Conservation (phyloP, 208 protist species). For the Porcisia hertigi region DNA sequence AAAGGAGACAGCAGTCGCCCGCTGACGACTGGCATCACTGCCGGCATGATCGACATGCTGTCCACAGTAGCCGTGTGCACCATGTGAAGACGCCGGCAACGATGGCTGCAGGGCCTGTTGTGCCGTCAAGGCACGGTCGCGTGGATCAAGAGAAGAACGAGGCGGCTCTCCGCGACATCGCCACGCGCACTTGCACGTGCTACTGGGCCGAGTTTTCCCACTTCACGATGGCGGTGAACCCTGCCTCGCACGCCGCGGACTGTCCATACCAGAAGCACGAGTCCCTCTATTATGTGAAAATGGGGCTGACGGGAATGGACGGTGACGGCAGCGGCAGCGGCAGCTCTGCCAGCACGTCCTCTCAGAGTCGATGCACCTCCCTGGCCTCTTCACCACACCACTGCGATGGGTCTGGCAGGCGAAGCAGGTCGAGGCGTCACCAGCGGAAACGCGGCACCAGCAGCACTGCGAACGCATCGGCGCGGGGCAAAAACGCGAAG, state of each 20-base stretch:
- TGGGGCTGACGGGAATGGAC: background rate
- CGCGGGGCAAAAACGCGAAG: background rate
- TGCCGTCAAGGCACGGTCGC: background rate
- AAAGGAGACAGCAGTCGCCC: background rate
- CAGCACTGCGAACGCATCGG: background rate
- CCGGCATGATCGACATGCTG: background rate
- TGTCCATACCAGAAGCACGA: conserved; percentile 58
- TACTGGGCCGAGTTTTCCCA: conserved; percentile 51
- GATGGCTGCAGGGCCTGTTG: conserved; percentile 1
- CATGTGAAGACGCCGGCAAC: background rate
- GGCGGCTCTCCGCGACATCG: conserved; percentile 29
- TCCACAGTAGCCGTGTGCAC: background rate
- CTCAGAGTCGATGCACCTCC: background rate
- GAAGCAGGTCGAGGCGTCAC: background rate
- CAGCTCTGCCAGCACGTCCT: background rate
- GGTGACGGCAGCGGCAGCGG: background rate
- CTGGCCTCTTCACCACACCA: background rate
- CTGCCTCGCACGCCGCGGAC: conserved; percentile 55
- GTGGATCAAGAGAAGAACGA: conserved; percentile 6
- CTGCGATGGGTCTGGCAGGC: background rate
- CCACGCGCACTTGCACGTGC: conserved; percentile 34
- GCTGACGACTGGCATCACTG: background rate
- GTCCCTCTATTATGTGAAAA: conserved; percentile 29
- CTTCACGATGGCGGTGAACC: conserved; percentile 68
- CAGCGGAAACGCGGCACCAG: background rate